Percentiles rank a stretch among this genome's conserved stretches.
Evolutionary conservation across 306 rosid genomes (phyloP).

Genomic region (Cajanus cajan): DNA sequence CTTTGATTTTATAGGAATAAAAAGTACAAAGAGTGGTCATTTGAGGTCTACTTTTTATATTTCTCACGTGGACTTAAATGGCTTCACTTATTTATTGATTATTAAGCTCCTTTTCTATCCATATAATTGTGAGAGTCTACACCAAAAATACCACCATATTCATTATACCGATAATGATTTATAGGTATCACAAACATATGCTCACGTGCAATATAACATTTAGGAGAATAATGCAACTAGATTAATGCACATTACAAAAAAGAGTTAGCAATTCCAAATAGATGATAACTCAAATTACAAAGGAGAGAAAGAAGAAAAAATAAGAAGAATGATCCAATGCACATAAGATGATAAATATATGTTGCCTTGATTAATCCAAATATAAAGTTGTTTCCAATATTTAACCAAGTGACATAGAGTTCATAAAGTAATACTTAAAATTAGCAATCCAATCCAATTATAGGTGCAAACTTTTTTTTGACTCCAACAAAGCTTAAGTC

Average conservation of each 20-base stretch:
- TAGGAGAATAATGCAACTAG: not conserved
- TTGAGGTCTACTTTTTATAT: slow-evolving; percentile 52
- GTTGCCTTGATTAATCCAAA: not conserved
- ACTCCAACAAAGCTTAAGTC: too few relatives aligned
- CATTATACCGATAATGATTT: slow-evolving; percentile 19
- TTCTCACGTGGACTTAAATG: slow-evolving; percentile 37
- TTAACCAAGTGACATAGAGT: not conserved
- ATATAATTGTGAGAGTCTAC: slow-evolving; percentile 6
- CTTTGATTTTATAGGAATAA: too few relatives aligned
- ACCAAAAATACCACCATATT: slow-evolving; percentile 1
- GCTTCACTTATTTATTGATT: slow-evolving; percentile 38
- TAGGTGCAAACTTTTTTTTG: too few relatives aligned
- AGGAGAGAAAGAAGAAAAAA: not conserved
- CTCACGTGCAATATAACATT: not conserved
- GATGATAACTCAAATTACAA: too few relatives aligned
- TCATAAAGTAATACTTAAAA: not conserved
- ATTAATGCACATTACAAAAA: not conserved
- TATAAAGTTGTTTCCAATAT: not conserved
- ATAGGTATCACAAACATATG: slow-evolving; percentile 25
- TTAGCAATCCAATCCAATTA: not conserved
- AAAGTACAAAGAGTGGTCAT: too few relatives aligned
- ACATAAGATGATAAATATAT: not conserved
- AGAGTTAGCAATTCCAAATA: not conserved
- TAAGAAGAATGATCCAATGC: not conserved
- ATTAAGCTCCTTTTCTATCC: slow-evolving; percentile 1